These are phyloP conservation scores for Glycyrrhiza uralensis DNA, from an alignment of 306 rosid species.

Conservation along the genomic window DNA sequence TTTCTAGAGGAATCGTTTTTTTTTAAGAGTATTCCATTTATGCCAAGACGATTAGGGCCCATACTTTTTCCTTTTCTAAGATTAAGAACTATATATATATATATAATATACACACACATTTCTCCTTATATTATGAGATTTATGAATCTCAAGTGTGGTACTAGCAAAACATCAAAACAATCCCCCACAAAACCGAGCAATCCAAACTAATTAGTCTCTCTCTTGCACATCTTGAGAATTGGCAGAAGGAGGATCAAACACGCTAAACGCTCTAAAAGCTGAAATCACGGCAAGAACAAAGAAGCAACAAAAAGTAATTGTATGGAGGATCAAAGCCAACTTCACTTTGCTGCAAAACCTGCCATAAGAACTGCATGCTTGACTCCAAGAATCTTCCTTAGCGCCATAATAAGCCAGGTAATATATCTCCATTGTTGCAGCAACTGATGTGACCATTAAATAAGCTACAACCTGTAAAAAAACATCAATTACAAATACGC, in stretches of 20 bases:
- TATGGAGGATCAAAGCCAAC: conserved; percentile 62
- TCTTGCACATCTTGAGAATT: conserved; percentile 36
- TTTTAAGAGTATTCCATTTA: too few relatives aligned
- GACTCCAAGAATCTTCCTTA: conserved; percentile 81
- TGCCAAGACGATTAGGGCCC: too few relatives aligned
- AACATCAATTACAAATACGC: neutral
- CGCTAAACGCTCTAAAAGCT: conserved; percentile 66
- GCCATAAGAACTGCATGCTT: conserved; percentile 68
- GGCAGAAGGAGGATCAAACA: conserved; percentile 58
- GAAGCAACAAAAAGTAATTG: conserved; percentile 53
- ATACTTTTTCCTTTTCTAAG: too few relatives aligned
- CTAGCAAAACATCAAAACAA: neutral
- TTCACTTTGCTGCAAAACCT: conserved; percentile 73
- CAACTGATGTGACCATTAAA: conserved; percentile 61
- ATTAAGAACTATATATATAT: too few relatives aligned
- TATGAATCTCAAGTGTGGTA: too few relatives aligned
- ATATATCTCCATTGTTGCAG: conserved; percentile 62
- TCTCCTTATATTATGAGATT: too few relatives aligned
- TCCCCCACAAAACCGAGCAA: neutral
- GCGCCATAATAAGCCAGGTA: conserved; percentile 67
- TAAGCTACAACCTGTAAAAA: conserved; percentile 65
- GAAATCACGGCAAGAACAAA: conserved; percentile 65
- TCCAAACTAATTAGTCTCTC: conserved; percentile 26
- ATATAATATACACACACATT: too few relatives aligned
- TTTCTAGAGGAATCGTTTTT: too few relatives aligned